Evolutionary conservation across 768 basidiomycete species (phyloP), one percentile per base, ranked within the genome.

Genomic region (Suillus fuscotomentosus): DNA sequence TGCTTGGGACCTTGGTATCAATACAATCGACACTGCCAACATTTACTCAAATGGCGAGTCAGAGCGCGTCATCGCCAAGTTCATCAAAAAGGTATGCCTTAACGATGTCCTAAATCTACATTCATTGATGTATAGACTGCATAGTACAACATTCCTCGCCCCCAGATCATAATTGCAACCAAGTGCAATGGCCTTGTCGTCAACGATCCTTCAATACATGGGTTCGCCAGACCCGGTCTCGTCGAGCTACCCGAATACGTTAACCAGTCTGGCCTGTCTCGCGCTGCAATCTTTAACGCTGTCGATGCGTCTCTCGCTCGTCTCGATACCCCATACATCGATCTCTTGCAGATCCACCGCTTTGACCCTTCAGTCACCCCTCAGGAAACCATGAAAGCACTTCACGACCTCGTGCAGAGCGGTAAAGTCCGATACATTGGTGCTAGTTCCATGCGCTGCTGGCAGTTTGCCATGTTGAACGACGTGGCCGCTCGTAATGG

Each of bases 371-470:
- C 65, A 0, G 76, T 78, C 0, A 73, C 83, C 7, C 63, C 74
- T 0, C 79, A 78, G 56, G 83, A 84, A 70, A 85, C 78, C 0
- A 84, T 84, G 83, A 79, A 80, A 56, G 83, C 82, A 1, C 72
- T 84, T 6, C 80, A 84, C 61, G 84, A 84, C 66, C 78, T 85
- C 24, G 79, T 84, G 0, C 70, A 81, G 65, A 74, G 70, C 22
- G 82, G 83, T 17, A 82, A 83, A 66, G 84, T 83, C 22, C 73
- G 83, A 43, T 87, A 85, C 66, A 79, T 85, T 45, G 83, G 83
- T 8, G 81, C 79, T 3, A 81, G 79, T 64, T 81, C 80, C 56
- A 81, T 83, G 81, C 72, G 77, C 6, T 70, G 80, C 13, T 83
- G 82, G 82, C 78, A 82, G 48, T 81, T 83, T 48, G 76, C 76